Base-by-base conservation (phyloP, 2,329 filamentous ascomycete genomes). In the Metarhizium sp. region DNA sequence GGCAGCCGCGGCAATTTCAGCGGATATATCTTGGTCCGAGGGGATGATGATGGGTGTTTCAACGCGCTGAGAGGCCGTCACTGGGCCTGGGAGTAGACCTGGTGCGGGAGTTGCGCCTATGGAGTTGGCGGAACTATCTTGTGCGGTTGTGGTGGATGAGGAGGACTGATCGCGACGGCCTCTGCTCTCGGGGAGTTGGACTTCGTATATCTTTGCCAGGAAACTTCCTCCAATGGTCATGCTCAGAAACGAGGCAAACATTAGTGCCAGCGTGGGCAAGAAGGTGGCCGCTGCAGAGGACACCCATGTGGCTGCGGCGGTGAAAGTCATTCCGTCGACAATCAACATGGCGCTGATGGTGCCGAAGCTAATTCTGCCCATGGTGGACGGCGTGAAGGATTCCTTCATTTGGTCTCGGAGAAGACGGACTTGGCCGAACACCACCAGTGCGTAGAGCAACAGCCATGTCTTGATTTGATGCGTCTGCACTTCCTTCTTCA, bases 401-500 rank as follows among this genome's bases (percentile, higher is more conserved):
- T 86, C 83, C 59, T 79, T 80, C 73, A 86, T 84, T 68, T 88
- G 85, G 50, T 74, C 68, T 63, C 85, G 84, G 54, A 86, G 73
- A 4, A 87, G 73, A 59, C 78, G 75, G 40, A 85, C 76, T 67
- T 88, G 84, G n/a, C 70, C 75, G 57, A 82, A 77, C 38, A 85
- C 71, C n/a, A 85, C 67, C 18, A 75, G 66, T 2, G 80, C 78
- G 57, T 82, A 79, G 3, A 75, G 66, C 30, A 85, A 70, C 34
- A 86, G 71, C 75, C 81, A 85, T n/a, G 74, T 72, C 57, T 82
- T 83, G 50, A 83, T 75, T 53, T 76, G 74, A 59, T 78, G 72
- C 29, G 83, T 69, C 58, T 80, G 80, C 13, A 81, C 71, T 66
- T 86, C 83, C 50, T 80, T 75, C 64, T 86, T 87, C 62, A 80